These are phyloP conservation scores for Mycena latifolia DNA, from an alignment of 768 basidiomycete genomes.

Conservation along the genomic window DNA sequence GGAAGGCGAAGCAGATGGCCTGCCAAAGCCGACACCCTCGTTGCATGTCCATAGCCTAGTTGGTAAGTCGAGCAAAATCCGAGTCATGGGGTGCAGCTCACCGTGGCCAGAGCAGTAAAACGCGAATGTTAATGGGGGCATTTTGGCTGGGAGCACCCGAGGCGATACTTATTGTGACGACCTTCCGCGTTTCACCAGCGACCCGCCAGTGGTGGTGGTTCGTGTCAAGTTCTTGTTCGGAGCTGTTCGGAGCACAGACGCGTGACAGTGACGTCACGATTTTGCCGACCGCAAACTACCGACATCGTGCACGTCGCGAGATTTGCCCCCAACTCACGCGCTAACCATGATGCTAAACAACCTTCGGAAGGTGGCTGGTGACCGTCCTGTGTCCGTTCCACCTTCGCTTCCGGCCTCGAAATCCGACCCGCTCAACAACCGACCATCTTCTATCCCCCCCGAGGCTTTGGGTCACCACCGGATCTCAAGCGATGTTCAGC, in stretches of 20 bases:
- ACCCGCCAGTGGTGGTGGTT: no score
- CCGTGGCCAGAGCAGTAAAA: conserved; percentile 87
- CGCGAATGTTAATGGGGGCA: conserved; percentile 55
- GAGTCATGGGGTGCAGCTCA: conserved; percentile 42
- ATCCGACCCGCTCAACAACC: conserved; percentile 36
- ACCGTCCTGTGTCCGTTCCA: conserved; percentile 35
- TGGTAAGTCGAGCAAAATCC: not conserved
- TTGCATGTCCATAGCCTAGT: conserved; percentile 86
- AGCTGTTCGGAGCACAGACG: no score
- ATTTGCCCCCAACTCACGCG: not conserved
- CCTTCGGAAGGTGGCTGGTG: conserved; percentile 28
- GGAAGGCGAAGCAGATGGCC: conserved; percentile 65
- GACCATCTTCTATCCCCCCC: conserved; percentile 41
- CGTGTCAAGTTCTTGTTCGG: no score
- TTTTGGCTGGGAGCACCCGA: conserved; percentile 6
- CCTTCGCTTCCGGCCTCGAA: conserved; percentile 31
- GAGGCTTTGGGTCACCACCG: conserved; percentile 23
- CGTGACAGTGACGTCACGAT: no score
- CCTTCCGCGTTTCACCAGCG: no score
- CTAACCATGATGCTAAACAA: conserved; percentile 35
- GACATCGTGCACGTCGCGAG: conserved; percentile 20
- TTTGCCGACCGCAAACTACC: no score
- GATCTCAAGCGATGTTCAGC: conserved; percentile 23
- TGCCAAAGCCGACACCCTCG: conserved; percentile 82
- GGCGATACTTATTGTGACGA: no score